Base-by-base conservation (phyloP, 129 eudicot genomes). In the Flaveria brownii region DNA sequence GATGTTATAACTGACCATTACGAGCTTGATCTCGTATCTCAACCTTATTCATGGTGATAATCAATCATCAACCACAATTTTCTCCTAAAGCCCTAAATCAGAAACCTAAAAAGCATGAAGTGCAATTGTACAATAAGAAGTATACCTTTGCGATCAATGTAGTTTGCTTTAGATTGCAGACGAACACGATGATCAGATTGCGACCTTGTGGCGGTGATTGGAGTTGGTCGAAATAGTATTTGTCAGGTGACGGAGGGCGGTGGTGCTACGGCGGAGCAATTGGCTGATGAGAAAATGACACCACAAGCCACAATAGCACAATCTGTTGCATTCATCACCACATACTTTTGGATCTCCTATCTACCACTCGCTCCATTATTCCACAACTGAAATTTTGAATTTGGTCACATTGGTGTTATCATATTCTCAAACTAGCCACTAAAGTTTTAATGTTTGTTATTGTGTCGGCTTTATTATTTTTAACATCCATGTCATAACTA, bases 361-460 rank as follows among this genome's bases (percentile, higher is more conserved):
- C 73, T 1, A 64, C 66, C 66, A 71, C 65, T 49, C 63, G 70
- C 75, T 78, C 61, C 42, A 50, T 49, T 71, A 65, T 72, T 79
- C 67, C 55, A 49, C 67, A 13, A 3, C 11, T 79, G 17, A 13
- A n/a, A 6, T 9, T 63, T 64, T 54, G 18, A 71, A 71, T n/a
- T 72, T 71, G 70, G n/a, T 1, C 50, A 45, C 50, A 7, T 1
- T 45, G 50, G 2, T 9, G 50, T 45, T 45, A 2, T 11, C 1
- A n/a, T 45, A 45, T 57, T 78, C 16, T 33, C 64, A 78, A 28
- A 45, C 14, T 72, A 2, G 73, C 4, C 78, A 62, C 83, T 17
- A n/a, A n/a, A 63, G 73, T 79, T 79, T 50, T 51, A 6, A 63
- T 30, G 16, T 72, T 71, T 60, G 22, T 41, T 16, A 62, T 49